These are phyloP conservation scores for Colletotrichum sp. DNA, from an alignment of 2,329 filamentous ascomycete species.

Conservation along the genomic window DNA sequence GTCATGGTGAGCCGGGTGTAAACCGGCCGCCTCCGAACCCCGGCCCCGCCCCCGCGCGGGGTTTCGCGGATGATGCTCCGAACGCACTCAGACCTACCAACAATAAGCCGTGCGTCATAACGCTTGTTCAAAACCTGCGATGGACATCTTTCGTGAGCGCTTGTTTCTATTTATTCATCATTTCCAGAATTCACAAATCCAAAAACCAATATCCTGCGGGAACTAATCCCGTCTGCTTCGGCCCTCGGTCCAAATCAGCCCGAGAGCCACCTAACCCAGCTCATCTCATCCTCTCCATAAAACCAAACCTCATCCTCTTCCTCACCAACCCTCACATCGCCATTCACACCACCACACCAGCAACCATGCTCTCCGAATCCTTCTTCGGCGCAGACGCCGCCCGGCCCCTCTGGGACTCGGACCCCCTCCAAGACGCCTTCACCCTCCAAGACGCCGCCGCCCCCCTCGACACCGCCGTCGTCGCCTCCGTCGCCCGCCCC, in stretches of 20 bases:
- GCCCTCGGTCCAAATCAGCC: neutral
- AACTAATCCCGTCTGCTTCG: neutral
- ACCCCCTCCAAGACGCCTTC: conserved; percentile 21
- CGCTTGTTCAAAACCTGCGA: neutral
- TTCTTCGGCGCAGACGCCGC: conserved; percentile 20
- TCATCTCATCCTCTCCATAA: neutral
- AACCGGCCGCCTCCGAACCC: neutral
- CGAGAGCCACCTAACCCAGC: neutral
- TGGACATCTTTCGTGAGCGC: neutral
- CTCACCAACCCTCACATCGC: neutral
- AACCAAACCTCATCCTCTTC: neutral
- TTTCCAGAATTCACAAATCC: neutral
- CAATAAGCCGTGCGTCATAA: neutral
- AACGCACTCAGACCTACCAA: neutral
- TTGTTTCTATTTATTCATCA: neutral
- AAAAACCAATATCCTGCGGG: neutral
- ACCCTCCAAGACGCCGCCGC: conserved; percentile 15
- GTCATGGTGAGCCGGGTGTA: neutral
- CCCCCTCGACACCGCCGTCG: conserved; percentile 18
- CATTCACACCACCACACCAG: neutral
- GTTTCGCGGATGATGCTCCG: neutral
- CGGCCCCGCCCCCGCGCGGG: neutral
- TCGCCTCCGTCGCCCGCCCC: conserved; percentile 19
- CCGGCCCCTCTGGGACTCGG: conserved; percentile 21
- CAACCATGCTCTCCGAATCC: neutral